A percentile compares a stretch with the other conserved stretches of the same genome.
These are phyloP conservation scores for Helenozyma baotianmanensis DNA, from an alignment of 805 yeast species.

Conservation along the genomic window DNA sequence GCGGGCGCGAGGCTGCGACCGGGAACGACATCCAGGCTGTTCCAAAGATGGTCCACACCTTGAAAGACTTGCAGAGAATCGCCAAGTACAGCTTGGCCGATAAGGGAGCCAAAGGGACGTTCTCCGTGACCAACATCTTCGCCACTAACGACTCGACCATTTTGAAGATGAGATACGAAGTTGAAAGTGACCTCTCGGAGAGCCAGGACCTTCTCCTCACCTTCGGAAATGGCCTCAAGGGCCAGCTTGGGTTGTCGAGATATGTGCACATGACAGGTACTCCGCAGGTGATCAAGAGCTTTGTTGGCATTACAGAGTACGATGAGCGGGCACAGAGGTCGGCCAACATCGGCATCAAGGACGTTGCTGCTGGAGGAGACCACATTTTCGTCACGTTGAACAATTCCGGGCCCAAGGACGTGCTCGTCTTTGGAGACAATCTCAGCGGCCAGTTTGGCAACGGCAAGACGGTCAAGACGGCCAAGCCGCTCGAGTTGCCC, in stretches of 20 bases:
- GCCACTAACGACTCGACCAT: slow-evolving; percentile 64
- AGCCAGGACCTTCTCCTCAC: slow-evolving; percentile 39
- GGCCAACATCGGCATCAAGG: slow-evolving; percentile 17
- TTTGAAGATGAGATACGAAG: slow-evolving; percentile 23
- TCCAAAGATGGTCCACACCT: slow-evolving; percentile 46
- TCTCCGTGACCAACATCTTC: slow-evolving; percentile 43
- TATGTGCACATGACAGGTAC: slow-evolving; percentile 67
- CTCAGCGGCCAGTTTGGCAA: slow-evolving; percentile 80
- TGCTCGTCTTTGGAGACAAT: slow-evolving; percentile 81
- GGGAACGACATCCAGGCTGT: slow-evolving; percentile 64
- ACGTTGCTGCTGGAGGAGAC: slow-evolving; percentile 58
- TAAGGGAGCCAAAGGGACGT: slow-evolving; percentile 5
- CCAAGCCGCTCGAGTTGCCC: slow-evolving; percentile 53
- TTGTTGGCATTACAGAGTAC: slow-evolving; percentile 15
- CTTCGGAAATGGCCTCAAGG: slow-evolving; percentile 82
- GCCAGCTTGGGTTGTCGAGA: slow-evolving; percentile 79
- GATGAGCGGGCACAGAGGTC: slow-evolving; percentile 6
- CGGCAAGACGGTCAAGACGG: slow-evolving; percentile 61
- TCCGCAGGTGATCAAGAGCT: slow-evolving; percentile 50
- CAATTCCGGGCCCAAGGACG: slow-evolving; percentile 49
- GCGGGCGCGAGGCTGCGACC: slow-evolving; percentile 65
- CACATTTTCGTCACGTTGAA: slow-evolving; percentile 59
- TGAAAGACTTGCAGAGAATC: slow-evolving; percentile 33
- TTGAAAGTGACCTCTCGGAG: slow-evolving; percentile 14
- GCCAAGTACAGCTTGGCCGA: slow-evolving; percentile 11